phyloP scores from a whole-genome alignment of 2,329 filamentous ascomycete genomes.

The Alternaria sp. region DNA sequence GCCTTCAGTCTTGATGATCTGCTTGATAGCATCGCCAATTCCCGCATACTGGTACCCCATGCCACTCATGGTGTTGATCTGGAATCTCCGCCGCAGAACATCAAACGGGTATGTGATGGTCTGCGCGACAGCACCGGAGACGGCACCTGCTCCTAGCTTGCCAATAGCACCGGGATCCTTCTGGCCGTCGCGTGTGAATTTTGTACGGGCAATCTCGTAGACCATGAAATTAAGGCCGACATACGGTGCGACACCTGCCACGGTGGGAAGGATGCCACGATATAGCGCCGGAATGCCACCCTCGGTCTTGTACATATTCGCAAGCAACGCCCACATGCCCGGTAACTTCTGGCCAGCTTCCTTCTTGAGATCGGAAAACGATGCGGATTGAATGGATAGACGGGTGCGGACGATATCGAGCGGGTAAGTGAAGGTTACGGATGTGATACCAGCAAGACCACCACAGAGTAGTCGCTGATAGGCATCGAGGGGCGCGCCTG shows the following conservation, averaged over 20 bases:
- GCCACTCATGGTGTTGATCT: slow-evolving; percentile 99
- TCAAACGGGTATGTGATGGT: slow-evolving; percentile 99
- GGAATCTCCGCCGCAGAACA: slow-evolving; percentile 90
- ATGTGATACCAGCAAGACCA: slow-evolving; percentile 91
- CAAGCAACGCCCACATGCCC: slow-evolving; percentile 90
- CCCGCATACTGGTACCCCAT: slow-evolving; percentile 97
- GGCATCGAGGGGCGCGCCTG: slow-evolving; percentile 77
- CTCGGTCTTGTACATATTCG: slow-evolving; percentile 87
- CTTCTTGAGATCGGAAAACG: slow-evolving; percentile 77
- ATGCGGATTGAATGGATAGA: slow-evolving; percentile 96
- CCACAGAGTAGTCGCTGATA: slow-evolving; percentile 85
- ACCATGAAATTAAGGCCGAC: slow-evolving; percentile 99
- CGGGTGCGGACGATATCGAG: slow-evolving; percentile 97
- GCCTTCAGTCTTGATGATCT: slow-evolving; percentile 87
- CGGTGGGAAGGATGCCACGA: slow-evolving; percentile 90
- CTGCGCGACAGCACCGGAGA: slow-evolving; percentile 96
- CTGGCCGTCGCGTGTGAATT: slow-evolving; percentile 87
- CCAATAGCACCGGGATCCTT: slow-evolving; percentile 80
- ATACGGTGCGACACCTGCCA: slow-evolving; percentile 95
- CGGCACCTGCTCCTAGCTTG: slow-evolving; percentile 87
- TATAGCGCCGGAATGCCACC: slow-evolving; percentile 89
- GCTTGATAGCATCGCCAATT: slow-evolving; percentile 81
- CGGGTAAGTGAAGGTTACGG: slow-evolving; percentile 93
- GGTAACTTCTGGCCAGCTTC: slow-evolving; percentile 68
- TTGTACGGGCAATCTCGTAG: slow-evolving; percentile 86